Evolutionary conservation across 768 basidiomycete genomes (phyloP).

Genomic region (Tricholoma flavovirens): DNA sequence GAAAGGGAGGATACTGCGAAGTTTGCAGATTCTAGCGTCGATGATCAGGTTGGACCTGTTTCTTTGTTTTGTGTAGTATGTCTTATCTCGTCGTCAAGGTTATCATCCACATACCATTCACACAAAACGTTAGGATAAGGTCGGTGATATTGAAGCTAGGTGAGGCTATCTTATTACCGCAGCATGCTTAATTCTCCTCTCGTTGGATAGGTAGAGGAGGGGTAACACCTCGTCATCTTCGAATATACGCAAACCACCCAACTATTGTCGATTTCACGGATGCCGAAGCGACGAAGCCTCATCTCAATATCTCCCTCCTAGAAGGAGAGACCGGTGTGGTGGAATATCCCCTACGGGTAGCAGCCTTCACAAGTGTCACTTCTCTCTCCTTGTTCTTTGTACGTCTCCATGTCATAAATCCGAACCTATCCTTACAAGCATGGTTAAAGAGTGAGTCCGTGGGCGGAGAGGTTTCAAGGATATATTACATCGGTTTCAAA

Average conservation of each 20-base stretch:
- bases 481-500: conserved; percentile 83
- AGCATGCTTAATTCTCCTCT: background rate
- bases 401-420: conserved; percentile 24
- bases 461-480: conserved; percentile 56
- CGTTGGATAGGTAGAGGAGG: conserved; percentile 60
- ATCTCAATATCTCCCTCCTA: conserved; percentile 62
- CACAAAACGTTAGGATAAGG: conserved; percentile 67
- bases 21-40: conserved; percentile 75
- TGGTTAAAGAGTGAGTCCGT: conserved; percentile 52
- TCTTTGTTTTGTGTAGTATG: background rate
- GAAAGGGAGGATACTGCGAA: conserved; percentile 60
- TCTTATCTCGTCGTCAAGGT: conserved; percentile 37
- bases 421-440: background rate
- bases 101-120: conserved; percentile 78
- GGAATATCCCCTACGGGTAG: conserved; percentile 74
- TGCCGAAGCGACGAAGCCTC: conserved; percentile 61
- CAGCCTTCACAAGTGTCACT: conserved; percentile 72
- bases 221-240: conserved; percentile 64
- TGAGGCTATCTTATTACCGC: conserved; percentile 22
- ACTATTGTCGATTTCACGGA: conserved; percentile 76
- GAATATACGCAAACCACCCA: conserved; percentile 68
- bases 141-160: conserved; percentile 76
- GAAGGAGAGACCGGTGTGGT: conserved; percentile 65
- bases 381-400: conserved; percentile 78
- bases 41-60: conserved; percentile 62